Base-by-base conservation (phyloP, 208 protist species). In the Porcisia deanei region DNA sequence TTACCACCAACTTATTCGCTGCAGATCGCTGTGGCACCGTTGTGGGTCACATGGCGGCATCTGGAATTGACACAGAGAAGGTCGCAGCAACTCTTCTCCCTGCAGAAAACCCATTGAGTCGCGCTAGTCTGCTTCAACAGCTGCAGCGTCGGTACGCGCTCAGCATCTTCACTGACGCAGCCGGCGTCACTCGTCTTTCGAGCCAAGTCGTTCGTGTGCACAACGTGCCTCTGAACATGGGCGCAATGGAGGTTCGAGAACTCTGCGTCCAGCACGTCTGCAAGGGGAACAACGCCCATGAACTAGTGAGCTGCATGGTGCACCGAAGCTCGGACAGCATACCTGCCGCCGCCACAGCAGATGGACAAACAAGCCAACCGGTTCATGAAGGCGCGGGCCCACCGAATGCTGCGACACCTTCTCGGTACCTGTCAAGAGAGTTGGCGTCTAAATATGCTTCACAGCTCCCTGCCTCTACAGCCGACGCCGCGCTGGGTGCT, bases 291-390 rank as follows among this genome's bases (percentile, higher is more conserved):
- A 76, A 78, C 66, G 77, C 69, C 2, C 80, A 73, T 3, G 70
- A 75, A 4, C 77, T 94, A 1, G 66, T 94, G 54, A 88, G 87
- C 55, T 94, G 90, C 68, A 84, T 87, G 25, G 86, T 94, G 75
- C 64, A 82, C 41, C 83, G 82, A 59, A 45, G 49, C 20, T 41
- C 71, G 2, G 30, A 43, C 39, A 41, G 47, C 67, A 30, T 61
- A 25, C 61, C 43, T 60, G 20, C 61, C 53, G 55, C 69, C 30
- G 60, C 76, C 57, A 63, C 71, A 67, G 65, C 54, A n/a, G 55
- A 10, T 3, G 61, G 37, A 39, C 34, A 60, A 6, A 53, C 63
- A 65, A 4, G 39, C 18, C n/a, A 30, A 7, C 41, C 41, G 25
- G 16, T 49, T 20, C 41, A 34, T 3, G 39, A 67, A 67, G 63